These are phyloP conservation scores for Circinella umbellata DNA, from an alignment of 371 early-diverging fungal genomes.

Conservation along the genomic window DNA sequence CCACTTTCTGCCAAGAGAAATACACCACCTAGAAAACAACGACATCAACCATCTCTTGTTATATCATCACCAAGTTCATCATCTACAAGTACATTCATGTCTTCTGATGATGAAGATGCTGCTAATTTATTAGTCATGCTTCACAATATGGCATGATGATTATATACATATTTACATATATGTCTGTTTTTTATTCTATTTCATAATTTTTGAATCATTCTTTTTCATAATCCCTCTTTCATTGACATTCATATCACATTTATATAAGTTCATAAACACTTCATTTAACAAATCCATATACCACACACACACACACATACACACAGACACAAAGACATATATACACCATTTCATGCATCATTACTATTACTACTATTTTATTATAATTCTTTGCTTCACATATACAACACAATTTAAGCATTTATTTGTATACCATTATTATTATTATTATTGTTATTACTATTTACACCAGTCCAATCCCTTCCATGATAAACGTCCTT, in stretches of 20 bases:
- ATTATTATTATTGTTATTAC: background rate
- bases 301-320: too few species aligned
- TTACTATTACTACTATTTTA: background rate
- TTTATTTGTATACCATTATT: background rate
- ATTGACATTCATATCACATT: too few species aligned
- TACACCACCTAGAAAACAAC: constrained; percentile 28
- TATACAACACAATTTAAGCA: background rate
- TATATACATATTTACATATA: too few species aligned
- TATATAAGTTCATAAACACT: too few species aligned
- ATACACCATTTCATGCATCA: background rate
- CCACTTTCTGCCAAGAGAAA: constrained; percentile 41
- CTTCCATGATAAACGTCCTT: background rate
- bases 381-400: too few species aligned
- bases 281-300: too few species aligned
- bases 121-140: constrained; percentile 50
- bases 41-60: background rate
- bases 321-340: background rate
- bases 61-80: constrained; percentile 11
- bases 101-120: constrained; percentile 46
- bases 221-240: too few species aligned
- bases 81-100: constrained; percentile 13
- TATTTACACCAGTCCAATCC: background rate
- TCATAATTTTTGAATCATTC: background rate
- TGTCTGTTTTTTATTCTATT: constrained; percentile 7
- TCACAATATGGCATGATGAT: constrained; percentile 19